These are phyloP conservation scores for Apodospora peruviana DNA, from an alignment of 495 filamentous ascomycete species.

Conservation along the genomic window DNA sequence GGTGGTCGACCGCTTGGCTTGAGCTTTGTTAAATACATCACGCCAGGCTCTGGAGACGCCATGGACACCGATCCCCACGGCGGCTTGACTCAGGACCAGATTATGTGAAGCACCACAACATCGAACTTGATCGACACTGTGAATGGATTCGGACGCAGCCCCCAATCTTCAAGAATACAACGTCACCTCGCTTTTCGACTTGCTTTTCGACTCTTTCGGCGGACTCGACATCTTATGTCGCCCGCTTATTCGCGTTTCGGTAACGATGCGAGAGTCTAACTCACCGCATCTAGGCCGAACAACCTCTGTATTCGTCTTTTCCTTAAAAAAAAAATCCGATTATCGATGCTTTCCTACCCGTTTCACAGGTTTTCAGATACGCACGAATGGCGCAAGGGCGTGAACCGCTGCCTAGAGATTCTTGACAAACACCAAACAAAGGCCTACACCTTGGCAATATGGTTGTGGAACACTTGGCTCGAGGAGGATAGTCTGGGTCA, in stretches of 20 bases:
- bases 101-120: constrained; percentile 61
- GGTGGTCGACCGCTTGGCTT: constrained; percentile 91
- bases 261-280: too few relatives aligned
- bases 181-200: background rate
- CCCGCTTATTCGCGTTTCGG: too few relatives aligned
- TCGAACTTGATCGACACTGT: background rate
- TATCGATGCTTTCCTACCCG: background rate
- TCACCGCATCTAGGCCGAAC: constrained; percentile 6
- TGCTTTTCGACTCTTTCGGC: background rate
- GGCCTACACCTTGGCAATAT: too few relatives aligned
- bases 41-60: constrained; percentile 56
- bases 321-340: constrained; percentile 12
- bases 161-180: background rate
- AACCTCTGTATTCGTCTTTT: background rate
- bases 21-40: constrained; percentile 85
- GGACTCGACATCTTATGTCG: too few relatives aligned
- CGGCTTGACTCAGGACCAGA: constrained; percentile 88
- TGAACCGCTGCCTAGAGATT: too few relatives aligned
- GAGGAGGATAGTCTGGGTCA: too few relatives aligned
- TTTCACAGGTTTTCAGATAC: too few relatives aligned
- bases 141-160: background rate
- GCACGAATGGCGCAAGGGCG: too few relatives aligned
- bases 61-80: constrained; percentile 81
- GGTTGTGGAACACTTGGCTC: too few relatives aligned
- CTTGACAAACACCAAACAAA: too few relatives aligned